phyloP scores from a whole-genome alignment of 768 basidiomycete genomes.

The Lentinula boryana region DNA sequence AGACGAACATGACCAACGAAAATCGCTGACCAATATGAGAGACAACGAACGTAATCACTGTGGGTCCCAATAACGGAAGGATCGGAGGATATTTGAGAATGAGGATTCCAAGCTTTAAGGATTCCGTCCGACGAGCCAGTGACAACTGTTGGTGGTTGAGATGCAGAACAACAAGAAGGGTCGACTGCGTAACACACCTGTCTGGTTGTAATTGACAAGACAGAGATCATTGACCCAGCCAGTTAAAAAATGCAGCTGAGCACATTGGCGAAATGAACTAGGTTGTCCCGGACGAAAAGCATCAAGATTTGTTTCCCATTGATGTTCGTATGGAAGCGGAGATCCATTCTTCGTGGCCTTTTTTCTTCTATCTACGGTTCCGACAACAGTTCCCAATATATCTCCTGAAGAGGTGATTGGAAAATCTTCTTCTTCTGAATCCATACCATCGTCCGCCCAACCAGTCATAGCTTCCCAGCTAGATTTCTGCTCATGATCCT shows the following conservation, averaged over 20 bases:
- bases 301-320: slow-evolving; percentile 74
- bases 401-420: slow-evolving; percentile 63
- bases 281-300: slow-evolving; percentile 40
- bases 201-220: slow-evolving; percentile 89
- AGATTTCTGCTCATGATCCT: slow-evolving; percentile 17
- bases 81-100: slow-evolving; percentile 49
- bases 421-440: slow-evolving; percentile 64
- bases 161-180: slow-evolving; percentile 3
- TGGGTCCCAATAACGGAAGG: slow-evolving; percentile 71
- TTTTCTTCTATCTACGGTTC: slow-evolving; percentile 24
- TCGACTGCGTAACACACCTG: slow-evolving; percentile 39
- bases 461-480: slow-evolving; percentile 83
- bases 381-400: slow-evolving; percentile 63
- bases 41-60: slow-evolving; percentile 81
- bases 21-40: slow-evolving; percentile 58
- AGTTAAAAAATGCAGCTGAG: slow-evolving; percentile 64
- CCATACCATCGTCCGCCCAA: slow-evolving; percentile 66
- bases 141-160: slow-evolving; percentile 45
- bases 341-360: slow-evolving; percentile 27
- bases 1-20: not conserved
- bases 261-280: slow-evolving; percentile 77
- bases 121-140: slow-evolving; percentile 96
- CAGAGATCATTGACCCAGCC: slow-evolving; percentile 97
- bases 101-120: slow-evolving; percentile 90
- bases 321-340: slow-evolving; percentile 56